phyloP scores from a whole-genome alignment of 2,329 filamentous ascomycete genomes.

The Beauveria australis region DNA sequence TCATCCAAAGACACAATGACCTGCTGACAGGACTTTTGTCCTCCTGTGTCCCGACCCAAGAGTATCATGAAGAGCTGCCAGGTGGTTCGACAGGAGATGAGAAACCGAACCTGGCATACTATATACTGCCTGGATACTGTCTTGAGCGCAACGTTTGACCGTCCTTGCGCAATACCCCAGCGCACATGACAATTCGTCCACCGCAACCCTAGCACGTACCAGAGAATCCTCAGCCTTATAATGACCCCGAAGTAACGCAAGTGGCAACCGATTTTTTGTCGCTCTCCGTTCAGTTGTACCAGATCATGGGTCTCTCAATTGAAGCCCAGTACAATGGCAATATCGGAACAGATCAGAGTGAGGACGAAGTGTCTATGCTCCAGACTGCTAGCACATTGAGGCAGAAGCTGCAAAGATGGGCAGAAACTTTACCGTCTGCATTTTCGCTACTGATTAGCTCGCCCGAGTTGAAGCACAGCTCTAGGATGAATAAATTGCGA shows the following conservation, averaged over 20 bases:
- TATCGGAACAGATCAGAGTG: background rate
- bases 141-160: constrained; percentile 43
- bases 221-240: background rate
- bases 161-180: constrained; percentile 38
- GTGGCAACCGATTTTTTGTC: constrained; percentile 4
- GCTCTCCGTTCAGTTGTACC: constrained; percentile 8
- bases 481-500: constrained; percentile 24
- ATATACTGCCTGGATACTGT: constrained; percentile 22
- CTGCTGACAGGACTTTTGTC: constrained; percentile 2
- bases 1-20: constrained; percentile 13
- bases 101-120: constrained; percentile 37
- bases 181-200: constrained; percentile 29
- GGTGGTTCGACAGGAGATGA: constrained; percentile 27
- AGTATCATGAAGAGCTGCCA: background rate
- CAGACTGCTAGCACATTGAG: constrained; percentile 6
- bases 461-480: constrained; percentile 12
- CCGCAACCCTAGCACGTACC: constrained; percentile 20
- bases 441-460: constrained; percentile 20
- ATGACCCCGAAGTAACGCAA: background rate
- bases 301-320: constrained; percentile 11
- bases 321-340: constrained; percentile 11
- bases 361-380: constrained; percentile 8
- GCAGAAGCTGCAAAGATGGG: constrained; percentile 29
- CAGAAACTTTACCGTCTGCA: constrained; percentile 22
- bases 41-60: background rate